Base-by-base conservation (phyloP, 306 rosid genomes). In the Begonia loranthoides region DNA sequence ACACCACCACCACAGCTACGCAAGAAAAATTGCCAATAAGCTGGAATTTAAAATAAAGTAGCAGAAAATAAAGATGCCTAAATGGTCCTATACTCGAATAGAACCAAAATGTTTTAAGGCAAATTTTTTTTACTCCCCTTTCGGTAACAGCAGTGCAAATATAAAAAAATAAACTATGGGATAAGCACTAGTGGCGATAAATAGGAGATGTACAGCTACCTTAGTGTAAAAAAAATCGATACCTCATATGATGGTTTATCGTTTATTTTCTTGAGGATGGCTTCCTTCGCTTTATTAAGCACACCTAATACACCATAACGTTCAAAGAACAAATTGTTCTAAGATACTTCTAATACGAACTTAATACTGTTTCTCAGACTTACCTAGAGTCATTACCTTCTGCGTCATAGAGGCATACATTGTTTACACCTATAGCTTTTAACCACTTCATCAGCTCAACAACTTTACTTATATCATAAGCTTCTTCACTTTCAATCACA, bases 401-500 rank as follows among this genome's bases (percentile, higher is more conserved):
- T 71, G 66, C 65, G 56, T 89, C 95, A 63, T 82, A 89, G 50
- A 84, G 88, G 79, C 87, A 82, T 6, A 89, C 67, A 50, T 56
- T 71, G 72, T 68, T 81, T 52, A 84, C 66, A n/a, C 97, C 94
- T 55, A 82, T 15, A 11, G 74, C 61, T 55, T 67, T 70, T 66
- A 89, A 69, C 95, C 95, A 89, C 53, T 24, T 62, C 59, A 89
- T 56, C 64, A 89, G 90, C 61, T 70, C 59, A 69, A 67, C 71
- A 60, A 89, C 63, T 70, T 68, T 77, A 51, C 71, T 69, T 50
- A 65, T 82, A 48, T 82, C 66, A 62, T 48, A 63, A 34, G 95
- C 90, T 41, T 84, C 95, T 54, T 84, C 94, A 70, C 93, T 84
- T 66, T 82, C 97, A 47, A 89, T 64, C 55, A 77, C 97, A 58